These are phyloP conservation scores for Corinectria fuckeliana DNA, from an alignment of 2,329 filamentous ascomycete species.

Conservation along the genomic window DNA sequence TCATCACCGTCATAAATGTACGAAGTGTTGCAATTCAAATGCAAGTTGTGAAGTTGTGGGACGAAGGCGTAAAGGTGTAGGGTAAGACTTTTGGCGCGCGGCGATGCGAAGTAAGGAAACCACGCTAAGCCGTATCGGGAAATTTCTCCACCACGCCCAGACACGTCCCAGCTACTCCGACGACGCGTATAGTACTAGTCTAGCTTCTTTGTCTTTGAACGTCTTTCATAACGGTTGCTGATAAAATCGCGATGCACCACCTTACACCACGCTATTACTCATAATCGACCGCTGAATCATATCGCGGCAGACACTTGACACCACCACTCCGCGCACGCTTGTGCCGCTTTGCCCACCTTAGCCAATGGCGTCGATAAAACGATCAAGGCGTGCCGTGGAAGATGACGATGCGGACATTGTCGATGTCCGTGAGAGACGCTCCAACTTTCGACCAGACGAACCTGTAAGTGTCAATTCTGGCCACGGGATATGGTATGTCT, in stretches of 20 bases:
- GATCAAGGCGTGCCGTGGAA: constrained; percentile 47
- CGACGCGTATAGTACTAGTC: constrained; percentile 37
- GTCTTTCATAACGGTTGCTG: background rate
- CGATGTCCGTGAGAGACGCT: constrained; percentile 49
- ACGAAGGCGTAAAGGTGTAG: background rate
- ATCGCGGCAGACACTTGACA: no score
- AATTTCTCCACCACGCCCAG: constrained; percentile 4
- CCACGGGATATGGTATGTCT: background rate
- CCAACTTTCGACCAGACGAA: constrained; percentile 47
- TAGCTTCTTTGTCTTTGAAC: background rate
- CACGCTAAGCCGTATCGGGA: constrained; percentile 21
- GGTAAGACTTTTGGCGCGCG: background rate
- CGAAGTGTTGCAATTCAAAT: no score
- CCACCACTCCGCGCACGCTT: constrained; percentile 6
- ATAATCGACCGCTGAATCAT: background rate
- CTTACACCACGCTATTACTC: background rate
- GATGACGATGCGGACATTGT: constrained; percentile 44
- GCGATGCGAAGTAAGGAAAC: background rate
- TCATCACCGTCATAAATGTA: background rate
- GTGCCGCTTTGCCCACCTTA: constrained; percentile 15
- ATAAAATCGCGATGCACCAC: background rate
- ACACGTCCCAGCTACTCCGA: constrained; percentile 24
- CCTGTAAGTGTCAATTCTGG: constrained; percentile 45
- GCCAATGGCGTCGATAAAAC: constrained; percentile 49
- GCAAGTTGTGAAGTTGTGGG: background rate